Base-by-base conservation (phyloP, 768 basidiomycete genomes). In the Mycena pura region DNA sequence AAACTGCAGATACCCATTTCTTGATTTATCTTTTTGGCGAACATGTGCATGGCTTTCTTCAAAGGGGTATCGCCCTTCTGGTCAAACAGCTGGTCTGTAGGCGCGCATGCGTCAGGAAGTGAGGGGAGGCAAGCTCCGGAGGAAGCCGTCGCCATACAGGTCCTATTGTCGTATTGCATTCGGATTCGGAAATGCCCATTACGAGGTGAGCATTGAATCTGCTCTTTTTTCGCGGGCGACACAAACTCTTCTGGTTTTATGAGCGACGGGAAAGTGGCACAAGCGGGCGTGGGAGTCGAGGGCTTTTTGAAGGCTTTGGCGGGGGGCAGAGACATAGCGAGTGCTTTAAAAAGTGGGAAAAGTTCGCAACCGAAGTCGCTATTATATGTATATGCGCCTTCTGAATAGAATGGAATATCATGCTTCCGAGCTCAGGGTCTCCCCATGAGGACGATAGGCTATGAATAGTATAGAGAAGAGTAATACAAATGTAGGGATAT, bases 401-500 rank as follows among this genome's bases (percentile, higher is more conserved):
- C n/a, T n/a, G n/a, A n/a, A n/a, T n/a, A 36, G 34, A 36, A 36
- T 17, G 17, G 17, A 36, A 9, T 36, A n/a, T n/a, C n/a, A n/a
- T n/a, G n/a, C n/a, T n/a, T n/a, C n/a, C n/a, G n/a, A n/a, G 9
- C 34, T 36, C 34, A 36, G 34, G 17, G 34, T 43, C 19, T 22
- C 41, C 13, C 21, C 39, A 34, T 27, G 31, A 38, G 34, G 56
- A 28, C 3, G 57, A 50, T 32, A 6, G 14, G 40, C 39, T 36
- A 44, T 58, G 27, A 47, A 43, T 39, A 22, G 51, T 22, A 55
- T n/a, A 22, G 19, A 56, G 8, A 36, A 48, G 34, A 62, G 14
- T 44, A 56, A 34, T 62, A 62, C 60, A 61, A n/a, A n/a, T n/a
- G n/a, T n/a, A n/a, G n/a, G n/a, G n/a, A n/a, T n/a, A n/a, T n/a